These are phyloP conservation scores for Diaporthe sp. DNA, from an alignment of 2,329 filamentous ascomycete species.

Conservation along the genomic window DNA sequence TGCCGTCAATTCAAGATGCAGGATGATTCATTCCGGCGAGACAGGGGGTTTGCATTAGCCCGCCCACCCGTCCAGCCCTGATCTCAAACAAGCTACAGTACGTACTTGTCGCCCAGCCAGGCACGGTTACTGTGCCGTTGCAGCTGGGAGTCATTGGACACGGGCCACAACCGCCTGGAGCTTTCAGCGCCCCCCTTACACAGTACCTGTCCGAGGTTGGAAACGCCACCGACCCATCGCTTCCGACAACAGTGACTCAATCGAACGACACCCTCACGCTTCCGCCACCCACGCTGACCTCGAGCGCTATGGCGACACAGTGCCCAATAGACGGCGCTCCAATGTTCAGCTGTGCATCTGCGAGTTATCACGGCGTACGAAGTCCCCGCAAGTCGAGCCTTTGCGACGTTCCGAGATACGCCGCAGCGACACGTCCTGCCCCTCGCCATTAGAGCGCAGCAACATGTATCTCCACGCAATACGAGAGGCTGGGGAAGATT, in stretches of 20 bases:
- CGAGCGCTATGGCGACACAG: not conserved
- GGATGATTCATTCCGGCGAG: constrained; percentile 25
- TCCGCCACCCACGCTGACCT: not conserved
- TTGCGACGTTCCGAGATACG: not conserved
- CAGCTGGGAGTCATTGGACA: not conserved
- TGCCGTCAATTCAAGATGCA: constrained; percentile 23
- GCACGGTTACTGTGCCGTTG: not conserved
- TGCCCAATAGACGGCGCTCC: too few species aligned
- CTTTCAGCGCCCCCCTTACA: not conserved
- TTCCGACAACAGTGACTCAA: not conserved
- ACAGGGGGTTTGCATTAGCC: constrained; percentile 1
- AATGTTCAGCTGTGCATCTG: not conserved
- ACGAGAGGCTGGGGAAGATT: not conserved
- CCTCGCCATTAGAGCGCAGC: not conserved
- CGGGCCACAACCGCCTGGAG: constrained; percentile 13
- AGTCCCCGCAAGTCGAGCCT: too few species aligned
- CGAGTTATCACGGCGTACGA: not conserved
- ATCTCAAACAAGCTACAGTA: too few species aligned
- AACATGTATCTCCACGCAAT: too few species aligned
- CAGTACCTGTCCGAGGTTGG: not conserved
- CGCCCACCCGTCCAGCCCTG: not conserved
- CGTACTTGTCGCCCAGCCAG: too few species aligned
- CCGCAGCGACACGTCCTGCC: not conserved
- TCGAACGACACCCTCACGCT: not conserved
- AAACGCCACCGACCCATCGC: not conserved